Evolutionary conservation across 225 moss, liverwort and hornwort genomes (phyloP), one percentile per base, ranked within the genome.

Genomic region (Asterella californica): DNA sequence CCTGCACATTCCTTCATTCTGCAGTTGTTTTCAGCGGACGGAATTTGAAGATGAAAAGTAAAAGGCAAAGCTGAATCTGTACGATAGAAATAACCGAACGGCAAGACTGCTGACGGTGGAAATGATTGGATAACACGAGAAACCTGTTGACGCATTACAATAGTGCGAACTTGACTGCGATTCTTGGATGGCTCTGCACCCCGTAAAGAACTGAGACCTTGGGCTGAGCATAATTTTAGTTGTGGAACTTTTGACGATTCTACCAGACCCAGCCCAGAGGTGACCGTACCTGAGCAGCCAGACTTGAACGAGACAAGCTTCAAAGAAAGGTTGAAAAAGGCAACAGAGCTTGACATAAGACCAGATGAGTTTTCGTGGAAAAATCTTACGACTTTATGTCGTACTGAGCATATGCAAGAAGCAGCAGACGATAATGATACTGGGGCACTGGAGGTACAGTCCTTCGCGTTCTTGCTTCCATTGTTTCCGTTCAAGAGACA

Each of bases 291-390:
- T 15, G 77, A 74, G 15, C 64, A 82, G 73, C 66, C 71, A 53
- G 72, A 82, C 21, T 47, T 34, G 27, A 79, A 81, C 76, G 89
- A 90, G 64, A 60, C 78, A 65, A 90, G 77, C 38, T 78, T 94
- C 84, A 96, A 94, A 83, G 94, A 94, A 72, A 90, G 92, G 65
- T 83, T 96, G 53, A 82, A 79, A 70, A 93, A 91, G 59, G 92
- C 96, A 46, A 78, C 68, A 53, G 96, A 94, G 83, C 86, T 94
- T 54, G 91, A 94, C 74, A 90, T 96, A 75, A 79, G 86, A 79
- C 84, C 90, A 25, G 78, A 87, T 27, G 77, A 84, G 34, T 89
- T 96, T 60, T 75, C 85, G 1, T 96, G 96, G 96, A 68, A 77
- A 10, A 89, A 77, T 61, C 92, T 96, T 52, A 75, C 90, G 68